Percentiles rank a stretch among this genome's conserved stretches.
These are phyloP conservation scores for Oryza australiensis DNA, from an alignment of 176 grass and related monocot species.

Conservation along the genomic window DNA sequence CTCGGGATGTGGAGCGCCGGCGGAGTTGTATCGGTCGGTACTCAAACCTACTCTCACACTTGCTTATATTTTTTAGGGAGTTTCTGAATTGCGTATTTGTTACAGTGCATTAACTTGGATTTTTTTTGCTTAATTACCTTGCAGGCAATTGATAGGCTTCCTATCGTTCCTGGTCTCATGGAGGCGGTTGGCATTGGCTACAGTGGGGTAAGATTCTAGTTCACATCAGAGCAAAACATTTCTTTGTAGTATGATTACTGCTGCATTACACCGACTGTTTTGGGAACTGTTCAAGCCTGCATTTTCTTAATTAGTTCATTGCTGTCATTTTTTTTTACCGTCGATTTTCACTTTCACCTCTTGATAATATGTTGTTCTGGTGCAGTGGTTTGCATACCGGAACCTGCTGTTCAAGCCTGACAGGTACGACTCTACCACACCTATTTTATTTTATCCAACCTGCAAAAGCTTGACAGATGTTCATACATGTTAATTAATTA, in stretches of 20 bases:
- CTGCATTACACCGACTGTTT: background rate
- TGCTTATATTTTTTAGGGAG: background rate
- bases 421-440: constrained; percentile 48
- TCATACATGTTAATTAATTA: background rate
- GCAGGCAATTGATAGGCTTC: constrained; percentile 93
- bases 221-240: background rate
- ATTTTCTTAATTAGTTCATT: background rate
- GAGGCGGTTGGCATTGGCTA: constrained; percentile 84
- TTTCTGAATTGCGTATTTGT: background rate
- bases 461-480: background rate
- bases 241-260: background rate
- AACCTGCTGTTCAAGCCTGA: constrained; percentile 89
- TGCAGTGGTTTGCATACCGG: constrained; percentile 85
- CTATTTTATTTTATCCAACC: background rate
- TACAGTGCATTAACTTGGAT: background rate
- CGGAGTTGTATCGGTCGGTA: constrained; percentile 72
- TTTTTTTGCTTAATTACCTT: background rate
- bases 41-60: background rate
- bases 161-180: constrained; percentile 80
- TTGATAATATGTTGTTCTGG: background rate
- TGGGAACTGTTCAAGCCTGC: background rate
- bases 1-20: constrained; percentile 81
- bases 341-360: background rate
- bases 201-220: constrained; percentile 59
- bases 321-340: background rate